phyloP scores from a whole-genome alignment of 345 rosid species.

The Aethionema arabicum region DNA sequence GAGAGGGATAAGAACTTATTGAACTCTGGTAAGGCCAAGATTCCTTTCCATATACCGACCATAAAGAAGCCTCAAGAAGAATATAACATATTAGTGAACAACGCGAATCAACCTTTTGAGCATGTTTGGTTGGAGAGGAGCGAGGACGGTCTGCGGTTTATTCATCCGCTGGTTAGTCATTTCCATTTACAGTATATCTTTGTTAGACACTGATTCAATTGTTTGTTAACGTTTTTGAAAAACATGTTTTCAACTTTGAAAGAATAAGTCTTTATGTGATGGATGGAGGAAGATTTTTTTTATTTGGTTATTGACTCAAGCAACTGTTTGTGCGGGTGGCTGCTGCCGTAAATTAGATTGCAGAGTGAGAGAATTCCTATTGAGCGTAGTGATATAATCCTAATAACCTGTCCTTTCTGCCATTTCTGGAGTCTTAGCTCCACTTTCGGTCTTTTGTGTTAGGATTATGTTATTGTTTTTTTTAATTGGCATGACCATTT shows the following conservation, averaged over 20 bases:
- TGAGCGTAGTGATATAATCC: not conserved
- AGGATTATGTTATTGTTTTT: no score
- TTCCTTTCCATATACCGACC: conserved; percentile 79
- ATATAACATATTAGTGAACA: conserved; percentile 67
- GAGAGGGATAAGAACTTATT: conserved; percentile 43
- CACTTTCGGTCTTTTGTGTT: no score
- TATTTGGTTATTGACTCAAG: not conserved
- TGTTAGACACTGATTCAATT: no score
- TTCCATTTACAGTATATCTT: not conserved
- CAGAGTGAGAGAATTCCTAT: not conserved
- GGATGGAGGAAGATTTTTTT: conserved; percentile 8
- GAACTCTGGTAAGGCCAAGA: conserved; percentile 54
- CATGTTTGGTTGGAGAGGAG: conserved; percentile 90
- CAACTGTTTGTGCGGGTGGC: not conserved
- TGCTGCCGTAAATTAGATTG: not conserved
- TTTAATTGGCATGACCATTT: no score
- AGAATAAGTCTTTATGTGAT: conserved; percentile 11
- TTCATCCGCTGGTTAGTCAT: conserved; percentile 84
- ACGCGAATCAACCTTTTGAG: conserved; percentile 69
- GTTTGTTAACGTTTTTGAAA: not conserved
- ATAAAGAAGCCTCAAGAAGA: conserved; percentile 82
- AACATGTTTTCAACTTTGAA: not conserved
- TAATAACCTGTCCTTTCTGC: not conserved
- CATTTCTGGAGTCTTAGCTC: not conserved
- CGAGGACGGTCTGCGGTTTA: conserved; percentile 55